Percentiles rank a stretch among this genome's conserved stretches.
Evolutionary conservation across 2,329 filamentous ascomycete species (phyloP).

Genomic region (Conoideocrella luteorostrata): DNA sequence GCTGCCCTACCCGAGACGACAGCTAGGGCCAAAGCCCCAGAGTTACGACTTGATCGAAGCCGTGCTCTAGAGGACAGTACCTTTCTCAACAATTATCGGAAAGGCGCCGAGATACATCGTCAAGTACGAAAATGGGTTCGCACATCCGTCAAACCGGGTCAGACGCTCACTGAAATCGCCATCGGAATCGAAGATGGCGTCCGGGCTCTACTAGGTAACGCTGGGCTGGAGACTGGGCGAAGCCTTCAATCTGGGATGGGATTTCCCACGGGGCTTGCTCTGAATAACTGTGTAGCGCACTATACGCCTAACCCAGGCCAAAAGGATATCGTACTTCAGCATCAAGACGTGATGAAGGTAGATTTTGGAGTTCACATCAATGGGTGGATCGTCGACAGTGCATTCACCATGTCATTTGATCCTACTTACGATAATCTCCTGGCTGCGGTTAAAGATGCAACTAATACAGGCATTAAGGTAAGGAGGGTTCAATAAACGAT

Average conservation of each 20-base stretch:
- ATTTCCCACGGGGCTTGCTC: slow-evolving; percentile 73
- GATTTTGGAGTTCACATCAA: slow-evolving; percentile 74
- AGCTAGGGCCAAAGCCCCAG: not conserved
- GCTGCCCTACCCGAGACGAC: slow-evolving; percentile 2
- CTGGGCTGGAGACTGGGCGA: slow-evolving; percentile 68
- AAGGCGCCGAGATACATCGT: slow-evolving; percentile 73
- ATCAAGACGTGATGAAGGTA: slow-evolving; percentile 69
- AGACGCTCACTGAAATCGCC: slow-evolving; percentile 69
- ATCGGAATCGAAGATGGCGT: slow-evolving; percentile 77
- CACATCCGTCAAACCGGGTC: slow-evolving; percentile 70
- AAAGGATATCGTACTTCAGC: slow-evolving; percentile 55
- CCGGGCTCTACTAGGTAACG: slow-evolving; percentile 65
- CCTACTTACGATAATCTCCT: slow-evolving; percentile 66
- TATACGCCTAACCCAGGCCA: slow-evolving; percentile 80
- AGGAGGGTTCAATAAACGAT: not conserved
- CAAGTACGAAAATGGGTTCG: slow-evolving; percentile 77
- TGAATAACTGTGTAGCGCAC: slow-evolving; percentile 76
- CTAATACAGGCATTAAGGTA: slow-evolving; percentile 72
- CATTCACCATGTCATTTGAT: slow-evolving; percentile 70
- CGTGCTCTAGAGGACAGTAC: slow-evolving; percentile 32
- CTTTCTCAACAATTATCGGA: slow-evolving; percentile 69
- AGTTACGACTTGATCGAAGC: slow-evolving; percentile 12
- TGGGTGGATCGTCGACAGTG: slow-evolving; percentile 69
- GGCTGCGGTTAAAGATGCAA: slow-evolving; percentile 63
- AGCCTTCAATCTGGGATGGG: slow-evolving; percentile 70